A percentile compares a stretch with the other conserved stretches of the same genome.
Evolutionary conservation across 805 yeast genomes (phyloP).

Genomic region (Teunomyces cretensis): DNA sequence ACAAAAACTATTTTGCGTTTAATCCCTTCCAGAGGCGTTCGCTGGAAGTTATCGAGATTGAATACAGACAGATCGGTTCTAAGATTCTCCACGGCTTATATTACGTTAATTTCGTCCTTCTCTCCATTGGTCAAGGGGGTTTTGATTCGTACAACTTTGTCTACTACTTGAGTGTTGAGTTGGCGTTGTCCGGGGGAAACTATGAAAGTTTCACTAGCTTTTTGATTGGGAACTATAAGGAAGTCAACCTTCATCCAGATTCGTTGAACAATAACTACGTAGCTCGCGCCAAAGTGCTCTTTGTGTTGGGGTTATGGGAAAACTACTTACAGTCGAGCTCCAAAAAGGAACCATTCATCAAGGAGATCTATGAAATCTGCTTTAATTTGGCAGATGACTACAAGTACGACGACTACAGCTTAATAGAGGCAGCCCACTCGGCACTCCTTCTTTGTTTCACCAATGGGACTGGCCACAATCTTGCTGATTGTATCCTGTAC

Average conservation of each 20-base stretch:
- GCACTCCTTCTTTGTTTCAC: constrained; percentile 44
- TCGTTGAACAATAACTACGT: constrained; percentile 26
- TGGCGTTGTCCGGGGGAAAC: constrained; percentile 18
- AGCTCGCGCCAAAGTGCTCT: constrained; percentile 41
- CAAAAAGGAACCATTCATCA: constrained; percentile 18
- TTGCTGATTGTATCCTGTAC: constrained; percentile 35
- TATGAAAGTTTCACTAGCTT: constrained; percentile 22
- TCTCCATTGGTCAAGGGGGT: constrained; percentile 62
- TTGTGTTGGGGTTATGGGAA: constrained; percentile 49
- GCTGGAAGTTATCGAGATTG: constrained; percentile 16
- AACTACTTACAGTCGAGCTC: constrained; percentile 34
- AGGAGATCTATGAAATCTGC: constrained; percentile 29
- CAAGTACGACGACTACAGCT: constrained; percentile 17
- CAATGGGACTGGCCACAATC: constrained; percentile 15
- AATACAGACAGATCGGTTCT: constrained; percentile 27
- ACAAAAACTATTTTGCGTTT: constrained; percentile 13
- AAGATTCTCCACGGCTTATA: constrained; percentile 41
- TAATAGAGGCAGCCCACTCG: constrained; percentile 66
- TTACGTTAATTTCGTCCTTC: constrained; percentile 47
- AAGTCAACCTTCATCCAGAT: constrained; percentile 28
- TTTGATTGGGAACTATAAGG: constrained; percentile 35
- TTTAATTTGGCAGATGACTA: constrained; percentile 29
- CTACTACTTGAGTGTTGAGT: constrained; percentile 49
- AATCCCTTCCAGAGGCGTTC: constrained; percentile 9
- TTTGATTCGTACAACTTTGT: constrained; percentile 64